A percentile compares a stretch with the other conserved stretches of the same genome.
These are phyloP conservation scores for Trichaptum fuscoviolaceum DNA, from an alignment of 768 basidiomycete genomes.

Conservation along the genomic window DNA sequence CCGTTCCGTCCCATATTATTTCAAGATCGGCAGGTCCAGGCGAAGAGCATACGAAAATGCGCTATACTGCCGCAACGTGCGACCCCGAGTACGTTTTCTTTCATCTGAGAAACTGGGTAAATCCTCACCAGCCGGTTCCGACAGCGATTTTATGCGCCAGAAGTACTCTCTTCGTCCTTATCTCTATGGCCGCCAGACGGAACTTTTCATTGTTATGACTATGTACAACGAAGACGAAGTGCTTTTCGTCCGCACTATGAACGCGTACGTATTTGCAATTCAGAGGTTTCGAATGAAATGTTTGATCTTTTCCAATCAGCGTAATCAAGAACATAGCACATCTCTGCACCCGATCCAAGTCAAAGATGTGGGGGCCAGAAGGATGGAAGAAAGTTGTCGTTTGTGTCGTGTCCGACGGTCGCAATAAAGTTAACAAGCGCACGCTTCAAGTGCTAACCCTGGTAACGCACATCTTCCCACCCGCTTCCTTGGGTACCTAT, in stretches of 20 bases:
- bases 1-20: constrained; percentile 72
- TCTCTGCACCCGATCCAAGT: constrained; percentile 62
- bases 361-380: constrained; percentile 81
- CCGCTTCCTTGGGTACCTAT: constrained; percentile 5
- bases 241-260: constrained; percentile 77
- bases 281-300: background rate
- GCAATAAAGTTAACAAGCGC: constrained; percentile 82
- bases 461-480: constrained; percentile 34
- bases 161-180: constrained; percentile 78
- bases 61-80: constrained; percentile 85
- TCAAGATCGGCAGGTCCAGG: constrained; percentile 55
- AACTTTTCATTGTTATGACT: constrained; percentile 94
- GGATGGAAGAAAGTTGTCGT: constrained; percentile 92
- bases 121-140: background rate
- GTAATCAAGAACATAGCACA: constrained; percentile 86
- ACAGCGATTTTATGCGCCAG: constrained; percentile 61
- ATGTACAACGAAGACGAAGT: constrained; percentile 94
- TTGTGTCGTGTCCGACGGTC: constrained; percentile 81
- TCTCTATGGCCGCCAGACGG: constrained; percentile 74
- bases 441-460: constrained; percentile 86
- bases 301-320: constrained; percentile 27
- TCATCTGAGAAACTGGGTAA: background rate
- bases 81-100: constrained; percentile 54
- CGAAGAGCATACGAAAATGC: constrained; percentile 79
- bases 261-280: constrained; percentile 48